Base-by-base conservation (phyloP, 306 rosid genomes). In the Glycyrrhiza uralensis region DNA sequence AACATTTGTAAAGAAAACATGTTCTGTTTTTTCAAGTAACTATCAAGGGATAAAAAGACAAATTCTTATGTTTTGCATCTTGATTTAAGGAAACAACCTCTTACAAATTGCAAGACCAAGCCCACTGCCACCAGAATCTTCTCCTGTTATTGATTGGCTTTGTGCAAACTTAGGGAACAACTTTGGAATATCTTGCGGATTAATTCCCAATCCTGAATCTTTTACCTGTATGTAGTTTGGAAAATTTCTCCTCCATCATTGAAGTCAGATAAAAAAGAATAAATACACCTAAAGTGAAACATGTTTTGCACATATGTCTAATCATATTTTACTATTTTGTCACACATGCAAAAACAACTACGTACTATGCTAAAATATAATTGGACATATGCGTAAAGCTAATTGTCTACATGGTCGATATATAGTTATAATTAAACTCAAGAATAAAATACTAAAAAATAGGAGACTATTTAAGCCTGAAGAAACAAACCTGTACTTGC, bases 71-170 rank as follows among this genome's bases (percentile, higher is more conserved):
- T n/a, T n/a, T n/a, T n/a, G n/a, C 29, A 68, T 54, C 65, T 36
- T 33, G 66, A 46, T 15, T 19, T 59, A 69, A 28, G 30, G 23
- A 32, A 72, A 66, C 61, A 54, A 92, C 98, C 98, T 90, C 80
- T 82, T 89, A 75, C 89, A 86, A 78, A 92, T 86, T 35, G 96
- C 96, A 55, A 92, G 95, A 39, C 96, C 98, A 54, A 92, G 92
- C 46, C 96, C 96, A 52, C 87, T 83, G 69, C 94, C 92, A 66
- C 81, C 77, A 74, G 89, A 72, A 74, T 82, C 85, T 82, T 76
- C 79, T 66, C 89, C 77, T 5, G 86, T 80, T 71, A 62, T 64
- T 63, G 97, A 52, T 71, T 91, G 96, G 59, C 71, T 79, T 76
- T 87, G 97, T 26, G 96, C 85, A 59, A 92, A 92, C 75, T 89